phyloP scores from a whole-genome alignment of 177 flowering plant genomes.

The Vitis hybrid region DNA sequence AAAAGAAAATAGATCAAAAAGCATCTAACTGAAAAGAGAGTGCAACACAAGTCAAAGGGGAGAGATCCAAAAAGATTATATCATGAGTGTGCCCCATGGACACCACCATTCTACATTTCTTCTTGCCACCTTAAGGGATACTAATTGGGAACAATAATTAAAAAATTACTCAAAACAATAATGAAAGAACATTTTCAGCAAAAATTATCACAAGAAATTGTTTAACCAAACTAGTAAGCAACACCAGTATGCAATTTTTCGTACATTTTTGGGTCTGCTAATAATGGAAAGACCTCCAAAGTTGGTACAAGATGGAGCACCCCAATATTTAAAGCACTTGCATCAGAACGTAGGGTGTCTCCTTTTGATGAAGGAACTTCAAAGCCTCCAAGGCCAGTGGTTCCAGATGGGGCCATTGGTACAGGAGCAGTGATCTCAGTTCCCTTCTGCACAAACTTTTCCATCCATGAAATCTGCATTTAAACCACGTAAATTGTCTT shows the following conservation, averaged over 20 bases:
- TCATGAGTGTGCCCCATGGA: too few species aligned
- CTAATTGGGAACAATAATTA: not conserved
- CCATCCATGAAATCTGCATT: slow-evolving; percentile 99
- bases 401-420: slow-evolving; percentile 85
- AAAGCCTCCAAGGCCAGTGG: slow-evolving; percentile 99
- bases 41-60: too few species aligned
- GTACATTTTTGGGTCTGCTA: slow-evolving; percentile 83
- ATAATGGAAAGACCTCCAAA: slow-evolving; percentile 90
- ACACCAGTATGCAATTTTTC: slow-evolving; percentile 15
- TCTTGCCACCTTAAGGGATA: not conserved
- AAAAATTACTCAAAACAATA: not conserved
- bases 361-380: slow-evolving; percentile 93
- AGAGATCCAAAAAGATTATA: too few species aligned
- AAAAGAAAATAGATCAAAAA: too few species aligned
- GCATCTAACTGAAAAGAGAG: too few species aligned
- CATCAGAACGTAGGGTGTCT: slow-evolving; percentile 81
- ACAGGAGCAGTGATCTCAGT: slow-evolving; percentile 97
- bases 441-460: slow-evolving; percentile 91
- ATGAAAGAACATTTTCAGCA: not conserved
- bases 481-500: not conserved
- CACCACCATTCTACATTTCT: not conserved
- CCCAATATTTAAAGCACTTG: slow-evolving; percentile 88
- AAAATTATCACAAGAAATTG: not conserved
- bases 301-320: slow-evolving; percentile 96
- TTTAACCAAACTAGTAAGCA: not conserved